Percentiles rank a stretch among this genome's conserved stretches.
Evolutionary conservation across 2,329 filamentous ascomycete species (phyloP).

Genomic region (Ascochyta rabiei): DNA sequence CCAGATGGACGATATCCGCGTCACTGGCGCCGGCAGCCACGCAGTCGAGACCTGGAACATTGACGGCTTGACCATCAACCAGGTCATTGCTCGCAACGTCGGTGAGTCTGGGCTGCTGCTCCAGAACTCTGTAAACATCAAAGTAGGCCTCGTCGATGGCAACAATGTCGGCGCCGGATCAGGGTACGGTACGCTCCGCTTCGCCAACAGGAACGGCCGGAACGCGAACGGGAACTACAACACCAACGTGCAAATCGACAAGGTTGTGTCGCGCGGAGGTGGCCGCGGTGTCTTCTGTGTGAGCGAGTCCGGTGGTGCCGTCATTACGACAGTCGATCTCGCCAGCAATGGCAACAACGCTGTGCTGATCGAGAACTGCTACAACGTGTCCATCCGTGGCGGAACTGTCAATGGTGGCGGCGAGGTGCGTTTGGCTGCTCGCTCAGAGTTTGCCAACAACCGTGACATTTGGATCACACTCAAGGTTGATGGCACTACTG

Average conservation of each 20-base stretch:
- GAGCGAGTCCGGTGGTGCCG: slow-evolving; percentile 60
- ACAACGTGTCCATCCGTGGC: slow-evolving; percentile 58
- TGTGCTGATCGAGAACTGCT: slow-evolving; percentile 66
- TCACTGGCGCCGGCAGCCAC: slow-evolving; percentile 61
- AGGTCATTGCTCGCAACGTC: slow-evolving; percentile 60
- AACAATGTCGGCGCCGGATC: slow-evolving; percentile 60
- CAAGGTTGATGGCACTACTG: slow-evolving; percentile 57
- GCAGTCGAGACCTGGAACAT: slow-evolving; percentile 67
- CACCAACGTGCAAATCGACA: slow-evolving; percentile 61
- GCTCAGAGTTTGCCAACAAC: slow-evolving; percentile 61
- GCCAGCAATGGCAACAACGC: slow-evolving; percentile 62
- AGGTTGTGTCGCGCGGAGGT: slow-evolving; percentile 61
- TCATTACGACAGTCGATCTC: slow-evolving; percentile 58
- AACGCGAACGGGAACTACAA: slow-evolving; percentile 56
- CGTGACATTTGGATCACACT: slow-evolving; percentile 58
- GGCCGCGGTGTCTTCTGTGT: slow-evolving; percentile 65
- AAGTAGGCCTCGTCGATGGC: slow-evolving; percentile 62
- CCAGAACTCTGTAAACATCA: slow-evolving; percentile 60
- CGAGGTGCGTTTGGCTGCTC: slow-evolving; percentile 60
- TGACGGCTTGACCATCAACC: slow-evolving; percentile 58
- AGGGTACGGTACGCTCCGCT: slow-evolving; percentile 63
- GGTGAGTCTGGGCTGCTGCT: slow-evolving; percentile 64
- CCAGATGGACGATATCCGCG: slow-evolving; percentile 58
- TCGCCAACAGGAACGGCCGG: slow-evolving; percentile 63
- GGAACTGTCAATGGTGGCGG: slow-evolving; percentile 62